Conservation (phyloP, 1,284 basidiomycete species). For the Erythrobasidium hasegawianum region DNA sequence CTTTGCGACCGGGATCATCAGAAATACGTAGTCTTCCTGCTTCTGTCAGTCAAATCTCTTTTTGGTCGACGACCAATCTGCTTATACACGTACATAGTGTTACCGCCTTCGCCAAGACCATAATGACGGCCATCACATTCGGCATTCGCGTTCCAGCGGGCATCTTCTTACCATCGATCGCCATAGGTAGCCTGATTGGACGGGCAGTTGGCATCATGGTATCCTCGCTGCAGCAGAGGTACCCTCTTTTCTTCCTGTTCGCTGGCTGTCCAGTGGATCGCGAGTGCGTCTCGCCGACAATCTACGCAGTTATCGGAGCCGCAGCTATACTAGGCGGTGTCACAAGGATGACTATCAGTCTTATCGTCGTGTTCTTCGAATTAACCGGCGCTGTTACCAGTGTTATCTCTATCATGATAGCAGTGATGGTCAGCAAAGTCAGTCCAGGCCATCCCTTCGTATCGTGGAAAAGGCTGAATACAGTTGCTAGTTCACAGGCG, state of each 20-base stretch:
- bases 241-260: constrained; percentile 65
- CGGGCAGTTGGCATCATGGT: constrained; percentile 83
- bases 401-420: constrained; percentile 89
- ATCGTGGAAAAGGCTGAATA: too few species aligned
- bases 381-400: constrained; percentile 92
- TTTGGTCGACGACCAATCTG: constrained; percentile 20
- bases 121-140: constrained; percentile 84
- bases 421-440: constrained; percentile 78
- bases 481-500: constrained; percentile 49
- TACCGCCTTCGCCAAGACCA: constrained; percentile 64
- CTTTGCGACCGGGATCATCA: constrained; percentile 57
- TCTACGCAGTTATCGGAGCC: constrained; percentile 77
- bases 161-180: constrained; percentile 94
- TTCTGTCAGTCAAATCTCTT: constrained; percentile 5
- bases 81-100: constrained; percentile 37
- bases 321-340: constrained; percentile 75
- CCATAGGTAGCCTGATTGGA: constrained; percentile 91
- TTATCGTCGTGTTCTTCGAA: constrained; percentile 93
- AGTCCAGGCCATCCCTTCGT: neutral
- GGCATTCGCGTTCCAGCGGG: constrained; percentile 91
- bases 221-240: constrained; percentile 68
- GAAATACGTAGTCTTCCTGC: constrained; percentile 17
- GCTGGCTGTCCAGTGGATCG: constrained; percentile 61
- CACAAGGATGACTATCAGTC: constrained; percentile 64
- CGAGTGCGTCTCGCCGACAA: constrained; percentile 70